Conservation (phyloP, 768 basidiomycete species). For the Mycena metata region DNA sequence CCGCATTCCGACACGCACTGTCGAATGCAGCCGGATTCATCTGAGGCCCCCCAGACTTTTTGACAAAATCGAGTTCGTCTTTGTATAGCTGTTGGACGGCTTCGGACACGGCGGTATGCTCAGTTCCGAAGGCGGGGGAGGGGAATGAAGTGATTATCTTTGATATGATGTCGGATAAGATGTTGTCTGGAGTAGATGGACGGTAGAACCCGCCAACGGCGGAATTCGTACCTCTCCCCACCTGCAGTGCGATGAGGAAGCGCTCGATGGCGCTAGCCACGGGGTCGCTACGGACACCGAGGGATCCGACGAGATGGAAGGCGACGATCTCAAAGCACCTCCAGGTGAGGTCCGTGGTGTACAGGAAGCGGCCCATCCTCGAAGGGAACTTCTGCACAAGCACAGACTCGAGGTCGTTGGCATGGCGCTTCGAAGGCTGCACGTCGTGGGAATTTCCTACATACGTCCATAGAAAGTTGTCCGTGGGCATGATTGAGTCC, state of each 20-base stretch:
- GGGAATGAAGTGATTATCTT: not conserved
- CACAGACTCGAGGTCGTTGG: not conserved
- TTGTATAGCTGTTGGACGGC: not conserved
- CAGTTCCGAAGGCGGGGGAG: not conserved
- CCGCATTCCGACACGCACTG: not conserved
- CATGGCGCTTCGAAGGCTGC: not conserved
- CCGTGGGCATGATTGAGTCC: not conserved
- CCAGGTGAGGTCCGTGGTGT: not conserved
- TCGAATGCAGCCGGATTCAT: not conserved
- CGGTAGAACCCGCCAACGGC: not conserved
- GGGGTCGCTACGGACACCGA: not conserved
- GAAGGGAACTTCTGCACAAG: not conserved
- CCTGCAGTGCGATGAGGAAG: not conserved
- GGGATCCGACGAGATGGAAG: not conserved
- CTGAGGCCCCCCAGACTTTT: not conserved
- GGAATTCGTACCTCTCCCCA: not conserved
- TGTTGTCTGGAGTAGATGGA: not conserved
- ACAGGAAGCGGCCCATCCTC: not conserved
- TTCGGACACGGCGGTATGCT: not conserved
- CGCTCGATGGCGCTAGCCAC: not conserved
- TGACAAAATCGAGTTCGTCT: not conserved
- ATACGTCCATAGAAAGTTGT: not conserved
- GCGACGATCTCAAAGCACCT: not conserved
- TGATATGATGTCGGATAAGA: not conserved
- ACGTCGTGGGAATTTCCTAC: not conserved